Base-by-base conservation (phyloP, 768 basidiomycete genomes). In the Cantharellus cinnabarinus region DNA sequence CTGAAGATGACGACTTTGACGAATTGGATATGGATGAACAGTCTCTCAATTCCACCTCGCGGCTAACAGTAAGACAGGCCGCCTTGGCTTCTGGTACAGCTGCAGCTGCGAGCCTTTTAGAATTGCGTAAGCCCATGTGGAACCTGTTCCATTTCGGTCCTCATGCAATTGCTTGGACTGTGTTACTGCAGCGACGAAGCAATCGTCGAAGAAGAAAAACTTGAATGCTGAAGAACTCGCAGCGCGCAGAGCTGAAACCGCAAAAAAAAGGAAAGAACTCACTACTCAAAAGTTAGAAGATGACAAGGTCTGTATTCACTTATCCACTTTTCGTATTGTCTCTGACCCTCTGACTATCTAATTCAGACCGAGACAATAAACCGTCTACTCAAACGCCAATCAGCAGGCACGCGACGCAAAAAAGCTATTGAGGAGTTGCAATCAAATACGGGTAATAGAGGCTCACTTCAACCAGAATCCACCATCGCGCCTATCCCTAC, bases 321-420 rank as follows among this genome's bases (percentile, higher is more conserved):
- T 14, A 7, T 5, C 5, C 38, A 7, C 38, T 15, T 57, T 37
- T 57, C 7, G 14, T 41, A 14, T 40, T 14, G 14, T 37, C 34
- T 37, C 10, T 41, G 37, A 38, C 40, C 5, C 37, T 7, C 37
- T 39, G 5, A 14, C 5, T 41, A 10, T 42, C 40, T 42, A 5
- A 14, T 39, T 14, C 35, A 57, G 56, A 57, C 56, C 41, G 56
- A 57, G 35, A 57, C 56, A 7, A 57, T 57, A 37, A 57, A 57
- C 40, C 56, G 56, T 5, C 56, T 57, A 42, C 56, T 57, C 38
- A 57, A 57, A 35, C 39, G 42, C 39, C 56, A 57, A 42, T 57
- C 56, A 7, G 56, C 56, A 10, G 14, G 56, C 35, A 57, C 56
- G 38, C 56, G 56, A 5, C 41, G 38, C 10, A 57, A 57, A 41